Percentiles rank a stretch among this genome's conserved stretches.
Conservation (phyloP, 2,329 filamentous ascomycete species). For the Cryphonectria radicalis region DNA sequence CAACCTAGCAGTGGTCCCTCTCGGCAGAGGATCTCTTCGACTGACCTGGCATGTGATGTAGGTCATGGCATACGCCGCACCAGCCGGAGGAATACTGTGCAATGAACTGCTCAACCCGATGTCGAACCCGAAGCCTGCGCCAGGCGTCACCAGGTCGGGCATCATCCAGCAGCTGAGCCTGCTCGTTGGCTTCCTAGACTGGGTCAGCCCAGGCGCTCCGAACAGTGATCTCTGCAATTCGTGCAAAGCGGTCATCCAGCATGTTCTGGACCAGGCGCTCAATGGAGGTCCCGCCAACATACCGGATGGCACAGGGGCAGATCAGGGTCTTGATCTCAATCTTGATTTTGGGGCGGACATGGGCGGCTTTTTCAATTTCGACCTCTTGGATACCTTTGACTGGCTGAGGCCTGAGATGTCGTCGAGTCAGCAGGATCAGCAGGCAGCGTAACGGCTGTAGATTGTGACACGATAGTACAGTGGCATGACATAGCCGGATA, state of each 20-base stretch:
- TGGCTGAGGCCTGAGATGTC: conserved; percentile 43
- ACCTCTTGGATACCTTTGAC: conserved; percentile 54
- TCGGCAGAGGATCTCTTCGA: not conserved
- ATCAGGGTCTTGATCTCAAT: conserved; percentile 40
- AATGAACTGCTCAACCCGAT: conserved; percentile 53
- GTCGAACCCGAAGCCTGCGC: conserved; percentile 38
- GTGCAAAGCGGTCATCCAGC: conserved; percentile 53
- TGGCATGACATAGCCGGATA: not conserved
- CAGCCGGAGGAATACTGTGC: conserved; percentile 54
- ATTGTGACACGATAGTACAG: not conserved
- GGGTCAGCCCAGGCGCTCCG: conserved; percentile 52
- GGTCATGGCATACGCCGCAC: conserved; percentile 56
- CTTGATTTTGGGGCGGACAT: conserved; percentile 29
- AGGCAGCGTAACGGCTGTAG: not conserved
- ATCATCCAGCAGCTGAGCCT: conserved; percentile 58
- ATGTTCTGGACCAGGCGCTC: conserved; percentile 54
- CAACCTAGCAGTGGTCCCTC: not conserved
- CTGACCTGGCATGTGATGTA: conserved; percentile 28
- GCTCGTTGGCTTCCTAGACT: conserved; percentile 55
- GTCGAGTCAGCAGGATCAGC: conserved; percentile 8
- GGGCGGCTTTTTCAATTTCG: conserved; percentile 48
- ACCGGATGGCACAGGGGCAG: conserved; percentile 33
- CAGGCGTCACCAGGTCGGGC: conserved; percentile 48
- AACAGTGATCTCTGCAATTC: conserved; percentile 53
- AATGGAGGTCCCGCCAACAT: conserved; percentile 40